Base-by-base conservation (phyloP, 306 rosid species). In the Hippophae rhamnoides region DNA sequence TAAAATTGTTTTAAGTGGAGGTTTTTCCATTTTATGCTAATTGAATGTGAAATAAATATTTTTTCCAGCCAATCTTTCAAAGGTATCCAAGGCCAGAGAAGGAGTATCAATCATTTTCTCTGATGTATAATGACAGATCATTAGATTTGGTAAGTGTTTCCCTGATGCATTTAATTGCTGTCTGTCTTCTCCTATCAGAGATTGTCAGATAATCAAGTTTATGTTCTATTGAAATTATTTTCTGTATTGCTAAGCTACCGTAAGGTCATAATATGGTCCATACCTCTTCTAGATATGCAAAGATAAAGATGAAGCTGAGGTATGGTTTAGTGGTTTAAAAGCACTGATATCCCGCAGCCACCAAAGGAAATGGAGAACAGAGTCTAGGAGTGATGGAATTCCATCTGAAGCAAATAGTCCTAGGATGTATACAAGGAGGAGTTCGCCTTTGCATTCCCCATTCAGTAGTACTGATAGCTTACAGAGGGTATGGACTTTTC, bases 221-320 rank as follows among this genome's bases (percentile, higher is more conserved):
- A 49, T 61, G 38, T n/a, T 18, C 12, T 54, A 7, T 47, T 50
- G 52, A 49, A 6, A 49, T 47, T 38, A 43, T 0, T 43, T 45
- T 56, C 52, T 26, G 57, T 57, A 23, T 68, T 26, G 57, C 23
- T 58, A 71, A 48, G 61, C 43, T 60, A 60, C 73, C 56, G 52
- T 70, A 72, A 61, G 62, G 56, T 70, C 10, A 68, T 69, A 61
- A 51, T 70, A 46, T 75, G 78, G 31, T 74, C 56, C 51, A 64
- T 64, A 2, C 38, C 43, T 71, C 31, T 62, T 71, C 84, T 76
- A 93, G 99, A 93, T 93, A 69, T 93, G 99, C 85, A 93, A 93
- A 76, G 99, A 93, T 80, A 93, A 93, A 82, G 99, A 93, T 79
- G 99, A 93, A 77, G 95, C 99, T 61, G 99, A 93, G 76, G 95